Evolutionary conservation across 2,329 filamentous ascomycete species (phyloP), one percentile per base, ranked within the genome.

Genomic region (Colletotrichum sp.): DNA sequence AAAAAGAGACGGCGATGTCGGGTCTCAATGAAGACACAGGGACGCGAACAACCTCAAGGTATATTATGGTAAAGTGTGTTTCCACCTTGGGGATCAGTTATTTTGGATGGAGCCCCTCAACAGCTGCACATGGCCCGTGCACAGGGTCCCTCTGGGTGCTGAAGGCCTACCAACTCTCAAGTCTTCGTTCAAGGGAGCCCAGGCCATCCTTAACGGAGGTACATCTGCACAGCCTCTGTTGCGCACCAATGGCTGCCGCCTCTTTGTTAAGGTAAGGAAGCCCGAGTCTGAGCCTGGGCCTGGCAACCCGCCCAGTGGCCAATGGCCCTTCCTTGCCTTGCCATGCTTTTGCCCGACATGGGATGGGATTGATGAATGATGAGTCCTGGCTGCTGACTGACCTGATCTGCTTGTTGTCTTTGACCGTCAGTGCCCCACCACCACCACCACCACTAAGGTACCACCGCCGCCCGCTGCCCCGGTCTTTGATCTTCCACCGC

Each of bases 31-130:
- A 73, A 71, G 67, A 68, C 66, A 58, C 28, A 34, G 30, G 48
- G 48, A 63, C 38, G 69, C 68, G 63, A 67, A 58, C 61, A 43
- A 57, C 43, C 60, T 71, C 66, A 43, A 38, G 52, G 52, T 38
- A 30, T 55, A 72, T 76, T 72, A 74, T 74, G 48, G 74, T 65
- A 74, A 68, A 69, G 64, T 69, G 70, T 69, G 70, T 68, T 69
- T 73, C 64, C n/a, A 55, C n/a, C 61, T 52, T 73, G 43, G 48
- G 64, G 21, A 75, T 75, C 73, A 65, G 73, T 68, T 75, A 69
- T 75, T 73, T 69, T 65, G 38, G 70, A 68, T 76, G 70, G 70
- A 72, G 65, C 74, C 74, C 74, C 65, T 76, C 74, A 74, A 74
- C 70, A 76, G 70, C 74, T 64, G 71, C 57, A 24, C 36, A 13